Conservation (phyloP, 2,329 filamentous ascomycete genomes). For the Aureobasidium lini region DNA sequence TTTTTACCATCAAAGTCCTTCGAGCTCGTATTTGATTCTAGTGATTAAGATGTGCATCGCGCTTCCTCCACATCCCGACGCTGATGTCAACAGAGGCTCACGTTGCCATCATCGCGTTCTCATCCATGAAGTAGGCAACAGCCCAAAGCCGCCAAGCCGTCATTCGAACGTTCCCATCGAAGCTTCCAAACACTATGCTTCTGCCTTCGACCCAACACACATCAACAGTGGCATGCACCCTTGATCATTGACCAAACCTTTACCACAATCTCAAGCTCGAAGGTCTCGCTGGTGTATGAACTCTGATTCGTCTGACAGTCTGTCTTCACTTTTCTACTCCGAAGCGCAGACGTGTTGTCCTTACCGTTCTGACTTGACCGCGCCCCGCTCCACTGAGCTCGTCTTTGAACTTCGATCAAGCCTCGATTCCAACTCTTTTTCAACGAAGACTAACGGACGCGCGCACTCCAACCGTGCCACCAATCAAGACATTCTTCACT, state of each 20-base stretch:
- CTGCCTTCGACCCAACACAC: not conserved
- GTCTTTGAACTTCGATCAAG: too few relatives aligned
- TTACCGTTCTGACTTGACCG: too few relatives aligned
- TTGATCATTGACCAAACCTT: not conserved
- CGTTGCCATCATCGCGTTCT: too few relatives aligned
- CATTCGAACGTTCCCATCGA: not conserved
- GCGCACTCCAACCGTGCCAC: not conserved
- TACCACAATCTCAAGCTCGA: not conserved
- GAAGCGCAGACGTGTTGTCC: too few relatives aligned
- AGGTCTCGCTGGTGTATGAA: not conserved
- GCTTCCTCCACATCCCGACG: not conserved
- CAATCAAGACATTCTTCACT: not conserved
- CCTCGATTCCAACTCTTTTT: too few relatives aligned
- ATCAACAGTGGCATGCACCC: not conserved
- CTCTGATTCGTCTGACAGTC: too few relatives aligned
- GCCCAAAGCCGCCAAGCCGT: not conserved
- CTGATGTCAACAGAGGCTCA: not conserved
- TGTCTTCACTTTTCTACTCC: too few relatives aligned
- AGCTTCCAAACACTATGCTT: not conserved
- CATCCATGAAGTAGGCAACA: not conserved
- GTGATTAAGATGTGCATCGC: too few relatives aligned
- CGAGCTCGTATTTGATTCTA: too few relatives aligned
- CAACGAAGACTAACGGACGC: not conserved
- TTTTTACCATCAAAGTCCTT: too few relatives aligned
- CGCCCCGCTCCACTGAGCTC: too few relatives aligned